These are phyloP conservation scores for Candida frijolesensis DNA, from an alignment of 1,139 yeast genomes.

Conservation along the genomic window DNA sequence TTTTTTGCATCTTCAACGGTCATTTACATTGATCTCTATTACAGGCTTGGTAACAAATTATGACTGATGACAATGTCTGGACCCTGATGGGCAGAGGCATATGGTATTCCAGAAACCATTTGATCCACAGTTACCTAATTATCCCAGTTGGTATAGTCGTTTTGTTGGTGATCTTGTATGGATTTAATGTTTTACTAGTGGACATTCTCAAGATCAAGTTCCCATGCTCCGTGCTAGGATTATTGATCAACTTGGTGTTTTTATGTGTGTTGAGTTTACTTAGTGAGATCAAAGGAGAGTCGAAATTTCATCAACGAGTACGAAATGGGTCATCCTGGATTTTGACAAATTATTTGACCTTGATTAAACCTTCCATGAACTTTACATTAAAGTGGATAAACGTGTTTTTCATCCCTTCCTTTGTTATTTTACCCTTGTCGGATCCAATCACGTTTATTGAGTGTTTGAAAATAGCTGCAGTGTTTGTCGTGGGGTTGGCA, in stretches of 20 bases:
- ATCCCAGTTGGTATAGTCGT: conserved; percentile 40
- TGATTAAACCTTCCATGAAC: conserved; percentile 66
- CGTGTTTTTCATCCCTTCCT: conserved; percentile 76
- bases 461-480: conserved; percentile 73
- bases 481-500: conserved; percentile 66
- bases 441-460: conserved; percentile 65
- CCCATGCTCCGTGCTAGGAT: conserved; percentile 77
- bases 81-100: conserved; percentile 21
- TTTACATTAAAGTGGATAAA: conserved; percentile 78
- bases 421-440: conserved; percentile 69
- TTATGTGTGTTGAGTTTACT: conserved; percentile 39
- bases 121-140: conserved; percentile 35
- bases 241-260: conserved; percentile 61
- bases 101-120: conserved; percentile 33
- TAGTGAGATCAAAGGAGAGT: conserved; percentile 15
- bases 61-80: background rate
- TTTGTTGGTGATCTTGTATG: conserved; percentile 54
- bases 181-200: conserved; percentile 56
- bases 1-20: background rate
- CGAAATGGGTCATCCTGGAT: conserved; percentile 34
- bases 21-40: too few species aligned
- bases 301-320: conserved; percentile 16
- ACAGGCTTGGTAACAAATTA: background rate
- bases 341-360: conserved; percentile 44
- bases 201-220: conserved; percentile 55